phyloP scores from a whole-genome alignment of 1,284 basidiomycete genomes.

The Omphalotus olearius region DNA sequence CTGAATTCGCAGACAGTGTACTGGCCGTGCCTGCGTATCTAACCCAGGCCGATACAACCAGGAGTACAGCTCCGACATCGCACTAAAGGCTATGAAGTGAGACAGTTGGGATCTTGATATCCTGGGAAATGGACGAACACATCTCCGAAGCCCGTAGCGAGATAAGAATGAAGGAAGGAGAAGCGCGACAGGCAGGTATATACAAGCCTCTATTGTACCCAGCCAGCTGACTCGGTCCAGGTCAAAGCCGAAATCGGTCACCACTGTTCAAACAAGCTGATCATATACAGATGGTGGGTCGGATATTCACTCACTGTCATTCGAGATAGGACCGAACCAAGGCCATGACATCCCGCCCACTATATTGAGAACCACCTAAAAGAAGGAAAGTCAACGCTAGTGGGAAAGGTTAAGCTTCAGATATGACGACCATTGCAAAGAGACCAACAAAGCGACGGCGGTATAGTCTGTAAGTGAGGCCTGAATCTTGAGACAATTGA shows the following conservation, averaged over 20 bases:
- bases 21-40: constrained; percentile 65
- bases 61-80: constrained; percentile 44
- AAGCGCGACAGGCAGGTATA: constrained; percentile 60
- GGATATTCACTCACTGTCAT: constrained; percentile 40
- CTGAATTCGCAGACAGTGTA: constrained; percentile 40
- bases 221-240: constrained; percentile 74
- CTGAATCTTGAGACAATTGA: not conserved
- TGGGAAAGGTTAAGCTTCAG: not conserved
- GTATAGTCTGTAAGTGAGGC: constrained; percentile 54
- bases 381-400: not conserved
- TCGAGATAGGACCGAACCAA: constrained; percentile 76
- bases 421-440: constrained; percentile 47
- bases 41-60: constrained; percentile 68
- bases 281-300: not conserved
- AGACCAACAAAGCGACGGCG: constrained; percentile 63
- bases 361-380: constrained; percentile 58
- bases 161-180: constrained; percentile 50
- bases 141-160: constrained; percentile 55
- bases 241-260: constrained; percentile 55
- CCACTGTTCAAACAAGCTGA: constrained; percentile 34
- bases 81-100: constrained; percentile 31
- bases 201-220: constrained; percentile 57
- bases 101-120: not conserved
- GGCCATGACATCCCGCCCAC: constrained; percentile 62
- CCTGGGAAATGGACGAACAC: constrained; percentile 37